These are phyloP conservation scores for Dothideomycetes sp. DNA, from an alignment of 2,329 filamentous ascomycete genomes.

Conservation along the genomic window DNA sequence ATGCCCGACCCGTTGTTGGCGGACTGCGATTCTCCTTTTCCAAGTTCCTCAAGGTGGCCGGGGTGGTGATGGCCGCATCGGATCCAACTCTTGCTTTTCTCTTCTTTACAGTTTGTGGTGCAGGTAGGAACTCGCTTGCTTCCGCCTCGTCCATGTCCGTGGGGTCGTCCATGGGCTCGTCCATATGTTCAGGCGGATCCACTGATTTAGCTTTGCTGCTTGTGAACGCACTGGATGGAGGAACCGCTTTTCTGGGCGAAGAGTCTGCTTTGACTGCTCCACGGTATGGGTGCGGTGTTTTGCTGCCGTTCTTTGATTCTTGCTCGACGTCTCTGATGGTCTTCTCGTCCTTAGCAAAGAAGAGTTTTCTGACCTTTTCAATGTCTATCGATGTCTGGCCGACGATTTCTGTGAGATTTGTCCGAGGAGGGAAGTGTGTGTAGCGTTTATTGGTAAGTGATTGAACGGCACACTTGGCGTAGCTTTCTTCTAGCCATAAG, in stretches of 20 bases:
- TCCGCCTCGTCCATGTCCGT: not conserved
- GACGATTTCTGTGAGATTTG: slow-evolving; percentile 86
- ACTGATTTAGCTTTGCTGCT: not conserved
- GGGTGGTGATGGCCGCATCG: slow-evolving; percentile 19
- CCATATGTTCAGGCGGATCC: not conserved
- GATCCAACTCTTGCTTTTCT: slow-evolving; percentile 16
- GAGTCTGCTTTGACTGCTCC: slow-evolving; percentile 12
- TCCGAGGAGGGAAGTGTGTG: slow-evolving; percentile 75
- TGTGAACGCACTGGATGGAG: slow-evolving; percentile 13
- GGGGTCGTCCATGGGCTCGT: too few relatives aligned
- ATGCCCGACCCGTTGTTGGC: slow-evolving; percentile 62
- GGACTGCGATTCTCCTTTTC: slow-evolving; percentile 80
- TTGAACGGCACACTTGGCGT: slow-evolving; percentile 74
- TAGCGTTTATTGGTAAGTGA: slow-evolving; percentile 66
- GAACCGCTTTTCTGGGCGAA: slow-evolving; percentile 17
- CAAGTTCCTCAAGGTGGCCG: slow-evolving; percentile 18
- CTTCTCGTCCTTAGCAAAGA: slow-evolving; percentile 36
- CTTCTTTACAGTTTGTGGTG: slow-evolving; percentile 19
- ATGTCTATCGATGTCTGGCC: slow-evolving; percentile 80
- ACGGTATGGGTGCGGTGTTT: slow-evolving; percentile 6
- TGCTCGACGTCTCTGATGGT: slow-evolving; percentile 6
- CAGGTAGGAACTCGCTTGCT: slow-evolving; percentile 4
- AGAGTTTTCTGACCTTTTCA: slow-evolving; percentile 60
- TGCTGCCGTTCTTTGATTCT: not conserved
- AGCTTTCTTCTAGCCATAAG: slow-evolving; percentile 95